These are phyloP conservation scores for Oxytropis ochrocephala DNA, from an alignment of 306 rosid species.

Conservation along the genomic window DNA sequence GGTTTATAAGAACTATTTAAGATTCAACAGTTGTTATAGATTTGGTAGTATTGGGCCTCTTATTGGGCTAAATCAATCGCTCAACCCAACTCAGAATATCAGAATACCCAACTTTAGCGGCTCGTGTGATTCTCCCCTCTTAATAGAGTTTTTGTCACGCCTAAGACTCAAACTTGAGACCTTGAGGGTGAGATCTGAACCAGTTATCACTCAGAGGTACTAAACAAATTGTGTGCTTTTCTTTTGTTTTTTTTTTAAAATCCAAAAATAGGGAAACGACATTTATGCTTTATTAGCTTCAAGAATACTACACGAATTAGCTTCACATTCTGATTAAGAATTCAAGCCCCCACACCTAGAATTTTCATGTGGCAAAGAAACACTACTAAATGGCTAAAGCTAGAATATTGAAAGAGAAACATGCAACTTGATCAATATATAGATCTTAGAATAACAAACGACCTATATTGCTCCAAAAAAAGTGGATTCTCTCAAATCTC, in stretches of 20 bases:
- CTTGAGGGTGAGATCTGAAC: too few relatives aligned
- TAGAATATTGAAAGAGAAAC: not conserved
- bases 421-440: not conserved
- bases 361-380: not conserved
- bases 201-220: too few relatives aligned
- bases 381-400: not conserved
- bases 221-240: not conserved
- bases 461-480: not conserved
- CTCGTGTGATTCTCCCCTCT: too few relatives aligned
- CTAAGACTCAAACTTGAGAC: too few relatives aligned
- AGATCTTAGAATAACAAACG: not conserved
- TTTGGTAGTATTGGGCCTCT: too few relatives aligned
- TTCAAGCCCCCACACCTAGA: not conserved
- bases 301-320: not conserved
- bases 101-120: too few relatives aligned
- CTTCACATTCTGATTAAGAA: slow-evolving; percentile 11
- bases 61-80: too few relatives aligned
- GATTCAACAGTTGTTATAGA: too few relatives aligned
- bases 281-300: slow-evolving; percentile 19
- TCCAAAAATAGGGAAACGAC: not conserved
- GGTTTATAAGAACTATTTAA: too few relatives aligned
- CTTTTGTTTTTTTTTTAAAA: not conserved
- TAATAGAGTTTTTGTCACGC: too few relatives aligned
- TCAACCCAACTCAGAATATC: too few relatives aligned
- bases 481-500: slow-evolving; percentile 24